Percentiles rank a stretch among this genome's conserved stretches.
phyloP scores from a whole-genome alignment of 1,284 basidiomycete genomes.

The Ganoderma multipileum region DNA sequence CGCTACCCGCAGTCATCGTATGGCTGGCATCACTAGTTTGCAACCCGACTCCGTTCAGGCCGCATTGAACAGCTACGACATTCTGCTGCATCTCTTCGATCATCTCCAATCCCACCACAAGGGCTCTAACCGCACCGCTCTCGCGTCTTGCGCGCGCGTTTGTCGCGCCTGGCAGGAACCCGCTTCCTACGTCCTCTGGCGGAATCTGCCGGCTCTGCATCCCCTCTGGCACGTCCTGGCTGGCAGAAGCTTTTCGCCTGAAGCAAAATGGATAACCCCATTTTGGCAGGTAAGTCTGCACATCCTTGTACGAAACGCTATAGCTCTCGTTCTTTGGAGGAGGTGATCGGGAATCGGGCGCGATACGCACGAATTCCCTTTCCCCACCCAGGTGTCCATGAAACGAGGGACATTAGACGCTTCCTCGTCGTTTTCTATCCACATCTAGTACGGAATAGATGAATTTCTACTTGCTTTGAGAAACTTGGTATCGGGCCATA shows the following conservation, averaged over 20 bases:
- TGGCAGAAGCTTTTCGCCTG: conserved; percentile 18
- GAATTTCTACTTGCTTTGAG: too few species aligned
- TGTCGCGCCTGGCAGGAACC: conserved; percentile 24
- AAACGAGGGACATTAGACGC: too few species aligned
- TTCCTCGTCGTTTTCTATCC: too few species aligned
- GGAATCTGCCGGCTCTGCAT: conserved; percentile 17
- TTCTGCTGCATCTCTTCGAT: conserved; percentile 22
- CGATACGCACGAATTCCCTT: too few species aligned
- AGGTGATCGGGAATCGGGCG: too few species aligned
- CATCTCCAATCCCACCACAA: background rate
- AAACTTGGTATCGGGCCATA: too few species aligned
- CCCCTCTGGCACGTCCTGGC: conserved; percentile 26
- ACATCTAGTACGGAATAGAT: too few species aligned
- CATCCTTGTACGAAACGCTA: too few species aligned
- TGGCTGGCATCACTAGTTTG: background rate
- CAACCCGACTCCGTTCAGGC: background rate
- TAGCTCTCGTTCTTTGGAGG: too few species aligned
- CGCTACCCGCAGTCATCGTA: background rate
- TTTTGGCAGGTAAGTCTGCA: conserved; percentile 22
- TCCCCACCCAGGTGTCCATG: too few species aligned
- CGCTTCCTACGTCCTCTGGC: conserved; percentile 24
- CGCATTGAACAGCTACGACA: conserved; percentile 18
- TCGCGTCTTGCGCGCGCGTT: conserved; percentile 24
- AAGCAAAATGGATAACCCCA: conserved; percentile 17
- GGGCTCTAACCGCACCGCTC: background rate